Conservation (phyloP, 805 yeast species). For the Candida broadrunensis region DNA sequence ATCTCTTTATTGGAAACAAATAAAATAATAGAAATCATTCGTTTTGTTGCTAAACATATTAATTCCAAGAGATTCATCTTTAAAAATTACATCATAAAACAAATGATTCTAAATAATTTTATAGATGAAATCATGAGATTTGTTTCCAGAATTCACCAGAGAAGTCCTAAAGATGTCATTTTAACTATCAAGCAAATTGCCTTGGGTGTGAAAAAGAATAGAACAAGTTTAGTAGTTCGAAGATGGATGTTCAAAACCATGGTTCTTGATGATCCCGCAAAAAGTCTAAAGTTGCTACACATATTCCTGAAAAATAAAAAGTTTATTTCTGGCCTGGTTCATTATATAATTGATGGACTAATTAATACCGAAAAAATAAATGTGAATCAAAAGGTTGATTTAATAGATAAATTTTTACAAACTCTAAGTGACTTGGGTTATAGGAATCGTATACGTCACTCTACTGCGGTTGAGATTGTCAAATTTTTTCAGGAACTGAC, state of each 20-base stretch:
- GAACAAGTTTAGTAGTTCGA: conserved; percentile 2
- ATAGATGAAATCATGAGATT: neutral
- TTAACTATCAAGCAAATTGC: too few species aligned
- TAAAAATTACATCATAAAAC: neutral
- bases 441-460: conserved; percentile 11
- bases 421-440: conserved; percentile 6
- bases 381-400: conserved; percentile 13
- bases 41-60: too few species aligned
- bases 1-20: conserved; percentile 19
- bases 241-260: conserved; percentile 18
- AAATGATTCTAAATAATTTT: neutral
- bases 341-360: conserved; percentile 26
- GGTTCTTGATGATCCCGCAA: conserved; percentile 25
- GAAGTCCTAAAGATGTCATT: too few species aligned
- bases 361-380: conserved; percentile 14
- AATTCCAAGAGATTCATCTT: too few species aligned
- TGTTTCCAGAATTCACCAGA: neutral
- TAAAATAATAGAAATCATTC: conserved; percentile 10
- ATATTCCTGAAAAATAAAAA: conserved; percentile 17
- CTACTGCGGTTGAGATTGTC: conserved; percentile 13
- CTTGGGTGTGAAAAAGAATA: too few species aligned
- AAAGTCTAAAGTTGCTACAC: conserved; percentile 21
- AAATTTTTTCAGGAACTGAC: conserved; percentile 1
- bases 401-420: conserved; percentile 7
- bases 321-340: conserved; percentile 13